Evolutionary conservation across 208 protist genomes (phyloP), one percentile per base, ranked within the genome.

Genomic region (Acanthamoeba lenticulata): DNA sequence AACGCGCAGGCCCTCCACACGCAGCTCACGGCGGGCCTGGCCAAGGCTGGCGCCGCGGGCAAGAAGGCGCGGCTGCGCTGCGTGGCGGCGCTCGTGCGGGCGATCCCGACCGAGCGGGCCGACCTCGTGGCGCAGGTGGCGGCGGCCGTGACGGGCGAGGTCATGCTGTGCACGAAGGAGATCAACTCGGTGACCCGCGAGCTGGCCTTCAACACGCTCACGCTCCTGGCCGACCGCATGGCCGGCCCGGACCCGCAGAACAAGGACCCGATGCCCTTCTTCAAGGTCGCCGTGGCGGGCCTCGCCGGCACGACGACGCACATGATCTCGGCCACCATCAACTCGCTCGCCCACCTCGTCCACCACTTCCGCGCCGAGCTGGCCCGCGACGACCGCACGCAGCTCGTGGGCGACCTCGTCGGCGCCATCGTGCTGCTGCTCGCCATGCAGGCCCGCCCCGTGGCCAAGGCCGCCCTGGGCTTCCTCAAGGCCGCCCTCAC

Each of bases 111-210:
- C 27, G 29, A 69, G 13, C 60, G 60, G 9, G 13, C 19, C 6
- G 13, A 27, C 6, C 60, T 69, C 29, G 6, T 69, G 6, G 60
- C 60, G 6, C 27, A 69, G 29, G 60, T 69, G 19, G 6, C 60
- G 27, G 9, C 13, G 4, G 60, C 60, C 29, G 60, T 69, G 7
- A 7, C 93, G 1, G 88, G 88, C 38, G 91, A 95, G 6, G 57
- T 95, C 45, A 92, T 95, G 27, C 47, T 94, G 24, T 95, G 94
- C 86, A 94, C 92, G 47, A 95, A 95, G 55, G 94, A 95, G 72
- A 29, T 45, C 24, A 95, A 95, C 65, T 49, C 45, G 13, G 92
- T 91, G 67, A 42, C 45, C 40, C 91, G 65, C 52, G 77, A 86
- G 32, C 45, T 74, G n/a, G 65, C 65, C 13, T 74, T 74, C 65